Conservation (phyloP, 2,329 filamentous ascomycete genomes). For the Pseudocercospora vitis region DNA sequence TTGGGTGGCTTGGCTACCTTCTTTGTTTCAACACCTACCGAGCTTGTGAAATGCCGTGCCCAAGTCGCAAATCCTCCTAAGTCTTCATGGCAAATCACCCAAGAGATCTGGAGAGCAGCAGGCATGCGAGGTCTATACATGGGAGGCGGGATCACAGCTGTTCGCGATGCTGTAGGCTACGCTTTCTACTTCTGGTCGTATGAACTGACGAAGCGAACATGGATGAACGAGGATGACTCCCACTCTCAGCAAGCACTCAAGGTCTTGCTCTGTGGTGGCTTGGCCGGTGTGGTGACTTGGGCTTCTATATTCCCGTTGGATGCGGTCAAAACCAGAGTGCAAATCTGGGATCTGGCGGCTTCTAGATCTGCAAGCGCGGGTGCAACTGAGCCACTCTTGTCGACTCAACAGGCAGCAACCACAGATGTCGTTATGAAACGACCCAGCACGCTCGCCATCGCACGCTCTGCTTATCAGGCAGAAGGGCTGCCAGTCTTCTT, state of each 20-base stretch:
- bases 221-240: slow-evolving; percentile 45
- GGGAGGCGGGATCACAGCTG: slow-evolving; percentile 76
- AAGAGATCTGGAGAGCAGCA: slow-evolving; percentile 38
- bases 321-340: slow-evolving; percentile 88
- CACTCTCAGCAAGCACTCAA: slow-evolving; percentile 32
- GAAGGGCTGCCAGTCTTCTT: slow-evolving; percentile 78
- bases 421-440: slow-evolving; percentile 18
- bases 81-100: slow-evolving; percentile 34
- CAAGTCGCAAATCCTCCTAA: slow-evolving; percentile 58
- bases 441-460: slow-evolving; percentile 62
- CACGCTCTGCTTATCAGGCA: slow-evolving; percentile 65
- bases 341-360: slow-evolving; percentile 62
- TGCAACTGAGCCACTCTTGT: slow-evolving; percentile 10
- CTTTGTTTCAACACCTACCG: slow-evolving; percentile 81
- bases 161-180: slow-evolving; percentile 88
- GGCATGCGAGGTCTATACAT: slow-evolving; percentile 72
- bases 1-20: slow-evolving; percentile 81
- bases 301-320: slow-evolving; percentile 87
- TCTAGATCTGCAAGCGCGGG: neutral
- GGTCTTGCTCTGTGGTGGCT: slow-evolving; percentile 73
- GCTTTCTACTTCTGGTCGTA: slow-evolving; percentile 98
- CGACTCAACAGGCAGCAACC: slow-evolving; percentile 8
- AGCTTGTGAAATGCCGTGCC: slow-evolving; percentile 85
- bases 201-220: slow-evolving; percentile 64
- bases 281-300: slow-evolving; percentile 88